Percentiles rank a stretch among this genome's conserved stretches.
These are phyloP conservation scores for Clarireedia monteithiana DNA, from an alignment of 2,329 filamentous ascomycete species.

Conservation along the genomic window DNA sequence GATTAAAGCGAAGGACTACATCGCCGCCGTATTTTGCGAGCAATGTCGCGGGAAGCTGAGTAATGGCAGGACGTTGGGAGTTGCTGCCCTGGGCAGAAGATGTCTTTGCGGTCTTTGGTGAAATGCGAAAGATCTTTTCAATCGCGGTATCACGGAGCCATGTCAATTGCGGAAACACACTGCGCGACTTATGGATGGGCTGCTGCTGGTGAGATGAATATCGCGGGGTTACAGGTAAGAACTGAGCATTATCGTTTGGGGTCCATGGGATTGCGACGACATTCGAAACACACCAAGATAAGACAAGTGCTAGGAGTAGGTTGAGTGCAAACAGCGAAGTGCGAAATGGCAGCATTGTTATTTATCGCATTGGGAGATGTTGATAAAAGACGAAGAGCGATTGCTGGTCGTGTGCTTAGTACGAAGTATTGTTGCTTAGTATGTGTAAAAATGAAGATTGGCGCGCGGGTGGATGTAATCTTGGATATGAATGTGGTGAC, in stretches of 20 bases:
- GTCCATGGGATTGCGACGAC: conserved; percentile 19
- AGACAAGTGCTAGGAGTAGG: conserved; percentile 8
- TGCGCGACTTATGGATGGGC: conserved; percentile 11
- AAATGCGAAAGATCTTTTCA: conserved; percentile 42
- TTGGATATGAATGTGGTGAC: not conserved
- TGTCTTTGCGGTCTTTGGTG: conserved; percentile 19
- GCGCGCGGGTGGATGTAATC: not conserved
- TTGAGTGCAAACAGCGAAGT: conserved; percentile 6
- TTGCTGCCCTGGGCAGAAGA: conserved; percentile 11
- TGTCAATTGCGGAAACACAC: conserved; percentile 40
- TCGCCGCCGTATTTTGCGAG: conserved; percentile 61
- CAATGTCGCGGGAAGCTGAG: conserved; percentile 28
- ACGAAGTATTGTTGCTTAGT: not conserved
- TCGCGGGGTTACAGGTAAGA: conserved; percentile 8
- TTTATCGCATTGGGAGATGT: conserved; percentile 78
- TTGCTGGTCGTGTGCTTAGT: conserved; percentile 35
- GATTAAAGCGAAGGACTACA: conserved; percentile 82
- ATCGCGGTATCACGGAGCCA: conserved; percentile 44
- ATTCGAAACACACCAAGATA: conserved; percentile 11
- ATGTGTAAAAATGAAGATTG: conserved; percentile 31
- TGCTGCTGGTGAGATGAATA: conserved; percentile 9
- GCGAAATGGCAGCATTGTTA: conserved; percentile 74
- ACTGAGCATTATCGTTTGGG: conserved; percentile 10
- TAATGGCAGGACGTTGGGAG: conserved; percentile 18
- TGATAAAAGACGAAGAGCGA: conserved; percentile 36